phyloP scores from a whole-genome alignment of 768 basidiomycete species.

The Macrocybe gigantea region DNA sequence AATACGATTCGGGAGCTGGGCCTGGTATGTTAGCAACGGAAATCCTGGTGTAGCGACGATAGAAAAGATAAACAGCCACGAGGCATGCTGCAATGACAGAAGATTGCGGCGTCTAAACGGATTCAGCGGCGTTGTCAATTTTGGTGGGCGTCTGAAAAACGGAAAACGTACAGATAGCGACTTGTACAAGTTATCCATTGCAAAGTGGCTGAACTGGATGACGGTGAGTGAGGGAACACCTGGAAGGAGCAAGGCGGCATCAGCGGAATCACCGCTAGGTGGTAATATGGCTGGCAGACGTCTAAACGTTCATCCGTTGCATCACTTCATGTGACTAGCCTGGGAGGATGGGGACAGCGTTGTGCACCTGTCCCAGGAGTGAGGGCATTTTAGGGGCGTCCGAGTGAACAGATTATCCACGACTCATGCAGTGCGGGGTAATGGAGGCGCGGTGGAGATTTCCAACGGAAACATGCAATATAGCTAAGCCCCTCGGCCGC shows the following conservation, averaged over 20 bases:
- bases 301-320: slow-evolving; percentile 19
- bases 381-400: not conserved
- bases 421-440: not conserved
- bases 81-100: too few species aligned
- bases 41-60: slow-evolving; percentile 29
- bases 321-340: slow-evolving; percentile 21
- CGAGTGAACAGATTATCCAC: not conserved
- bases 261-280: too few species aligned
- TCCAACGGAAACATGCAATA: too few species aligned
- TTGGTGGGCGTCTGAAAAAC: too few species aligned
- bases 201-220: too few species aligned
- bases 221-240: too few species aligned
- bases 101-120: too few species aligned
- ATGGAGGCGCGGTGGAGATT: not conserved
- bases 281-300: slow-evolving; percentile 8
- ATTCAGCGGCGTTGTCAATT: too few species aligned
- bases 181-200: too few species aligned
- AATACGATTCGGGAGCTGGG: slow-evolving; percentile 41
- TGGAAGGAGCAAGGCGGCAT: too few species aligned
- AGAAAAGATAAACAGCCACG: slow-evolving; percentile 15
- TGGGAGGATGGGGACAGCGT: slow-evolving; percentile 8
- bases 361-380: not conserved
- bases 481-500: too few species aligned
- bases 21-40: slow-evolving; percentile 42
- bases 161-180: too few species aligned